Percentiles rank a stretch among this genome's conserved stretches.
Evolutionary conservation across 495 filamentous ascomycete genomes (phyloP).

Genomic region (Cairneyella variabilis): DNA sequence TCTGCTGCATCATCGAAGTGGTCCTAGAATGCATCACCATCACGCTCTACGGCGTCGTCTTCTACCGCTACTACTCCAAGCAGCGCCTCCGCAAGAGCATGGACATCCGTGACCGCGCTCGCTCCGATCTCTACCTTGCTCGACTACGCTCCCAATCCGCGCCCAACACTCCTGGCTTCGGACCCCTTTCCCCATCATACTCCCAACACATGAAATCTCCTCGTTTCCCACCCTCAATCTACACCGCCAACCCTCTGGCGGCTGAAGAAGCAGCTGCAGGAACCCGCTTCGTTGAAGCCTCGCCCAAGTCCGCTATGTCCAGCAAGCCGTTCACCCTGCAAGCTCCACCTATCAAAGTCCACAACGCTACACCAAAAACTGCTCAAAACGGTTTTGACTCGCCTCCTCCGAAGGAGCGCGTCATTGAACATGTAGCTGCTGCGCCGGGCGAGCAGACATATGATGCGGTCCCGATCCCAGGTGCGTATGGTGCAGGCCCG

Average conservation of each 20-base stretch:
- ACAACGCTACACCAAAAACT: constrained; percentile 54
- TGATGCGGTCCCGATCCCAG: constrained; percentile 64
- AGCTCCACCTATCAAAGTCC: constrained; percentile 72
- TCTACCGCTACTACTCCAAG: constrained; percentile 96
- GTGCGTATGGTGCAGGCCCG: constrained; percentile 44
- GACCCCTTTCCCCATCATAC: constrained; percentile 50
- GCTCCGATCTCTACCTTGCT: constrained; percentile 91
- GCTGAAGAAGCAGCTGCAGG: constrained; percentile 42
- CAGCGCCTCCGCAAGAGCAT: constrained; percentile 91
- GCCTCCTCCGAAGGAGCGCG: constrained; percentile 17
- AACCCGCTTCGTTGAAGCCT: constrained; percentile 45
- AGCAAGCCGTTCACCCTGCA: constrained; percentile 74
- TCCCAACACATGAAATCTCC: constrained; percentile 47
- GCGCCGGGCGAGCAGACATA: constrained; percentile 63
- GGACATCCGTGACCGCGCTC: constrained; percentile 90
- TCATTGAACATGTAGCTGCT: constrained; percentile 43
- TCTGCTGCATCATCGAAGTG: constrained; percentile 96
- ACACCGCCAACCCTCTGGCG: constrained; percentile 28
- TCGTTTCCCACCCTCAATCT: constrained; percentile 46
- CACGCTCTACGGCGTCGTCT: constrained; percentile 85
- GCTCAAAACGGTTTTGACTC: constrained; percentile 22
- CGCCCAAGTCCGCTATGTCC: constrained; percentile 36
- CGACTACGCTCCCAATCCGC: constrained; percentile 89
- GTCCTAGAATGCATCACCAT: constrained; percentile 91
- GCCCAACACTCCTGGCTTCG: constrained; percentile 89